Evolutionary conservation across 2,329 filamentous ascomycete genomes (phyloP), one percentile per base, ranked within the genome.

Genomic region (Lasiodiplodia gonubiensis): DNA sequence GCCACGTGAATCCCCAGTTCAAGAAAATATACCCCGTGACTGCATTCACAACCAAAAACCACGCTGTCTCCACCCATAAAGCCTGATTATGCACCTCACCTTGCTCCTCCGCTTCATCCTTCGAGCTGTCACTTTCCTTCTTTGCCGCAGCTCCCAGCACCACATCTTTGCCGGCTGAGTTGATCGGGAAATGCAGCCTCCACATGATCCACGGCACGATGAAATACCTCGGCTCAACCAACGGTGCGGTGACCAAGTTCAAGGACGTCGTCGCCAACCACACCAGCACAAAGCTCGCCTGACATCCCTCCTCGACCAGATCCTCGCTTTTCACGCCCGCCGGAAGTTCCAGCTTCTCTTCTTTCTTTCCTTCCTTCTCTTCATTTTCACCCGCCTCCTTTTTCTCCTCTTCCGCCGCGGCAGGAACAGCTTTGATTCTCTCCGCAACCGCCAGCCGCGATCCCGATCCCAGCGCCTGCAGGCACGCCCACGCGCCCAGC

Each of bases 161-260:
- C 21, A 61, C 33, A 27, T 60, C 35, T 11, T 42, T 52, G 14
- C 48, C 30, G 25, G 60, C 63, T 83, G 78, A 55, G 18, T 69
- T 55, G 55, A 74, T 70, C 0, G 92, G 92, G 0, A 96, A 81
- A 73, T 96, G 86, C 8, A 98, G 80, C 0, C 95, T 86, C 92
- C 94, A 98, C 73, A 97, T 89, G 10, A 97, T 86, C 93, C 93
- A 99, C 0, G 94, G 94, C 14, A 97, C 85, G 75, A 99, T 96
- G 78, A 97, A 97, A 79, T 99, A 99, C 16, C 95, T 88, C 16
- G 95, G 95, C 78, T 99, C 95, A 11, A 99, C 94, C 0, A 99
- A 86, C 0, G 95, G 94, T 0, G 95, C 94, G 0, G 93, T 95
- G 66, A 97, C 81, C 14, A 99, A 86, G 0, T 92, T 94, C 3